Conservation (phyloP, 768 basidiomycete genomes). For the Phlebiopsis flavidoalba region DNA sequence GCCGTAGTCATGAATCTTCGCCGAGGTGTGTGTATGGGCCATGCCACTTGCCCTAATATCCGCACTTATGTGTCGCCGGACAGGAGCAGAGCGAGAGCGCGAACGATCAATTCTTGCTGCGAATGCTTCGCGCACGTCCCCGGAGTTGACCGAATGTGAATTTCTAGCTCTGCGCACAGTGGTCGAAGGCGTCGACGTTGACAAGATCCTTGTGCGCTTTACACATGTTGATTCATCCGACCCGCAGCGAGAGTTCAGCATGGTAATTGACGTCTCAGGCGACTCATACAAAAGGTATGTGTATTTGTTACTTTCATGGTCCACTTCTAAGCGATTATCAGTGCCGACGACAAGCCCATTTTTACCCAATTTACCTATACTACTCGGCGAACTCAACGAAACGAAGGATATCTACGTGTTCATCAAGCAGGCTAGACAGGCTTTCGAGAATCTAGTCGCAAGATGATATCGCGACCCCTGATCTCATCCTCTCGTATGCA, state of each 20-base stretch:
- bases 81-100: slow-evolving; percentile 61
- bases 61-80: neutral
- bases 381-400: slow-evolving; percentile 68
- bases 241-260: slow-evolving; percentile 57
- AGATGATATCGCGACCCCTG: neutral
- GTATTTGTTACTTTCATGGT: neutral
- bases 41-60: neutral
- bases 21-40: slow-evolving; percentile 46
- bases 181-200: slow-evolving; percentile 75
- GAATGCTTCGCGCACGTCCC: slow-evolving; percentile 45
- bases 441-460: slow-evolving; percentile 34
- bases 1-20: slow-evolving; percentile 54
- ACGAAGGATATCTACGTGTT: slow-evolving; percentile 68
- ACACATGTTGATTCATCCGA: slow-evolving; percentile 55
- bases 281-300: slow-evolving; percentile 61
- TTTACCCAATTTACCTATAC: slow-evolving; percentile 58
- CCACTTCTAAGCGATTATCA: slow-evolving; percentile 24
- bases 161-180: slow-evolving; percentile 51
- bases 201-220: slow-evolving; percentile 72
- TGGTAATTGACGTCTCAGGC: slow-evolving; percentile 71
- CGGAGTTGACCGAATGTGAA: slow-evolving; percentile 57
- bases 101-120: slow-evolving; percentile 54
- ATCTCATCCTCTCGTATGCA: neutral
- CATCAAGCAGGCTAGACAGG: slow-evolving; percentile 58
- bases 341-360: slow-evolving; percentile 79